Conservation (phyloP, 768 basidiomycete genomes). For the Mycena albidolilacea region DNA sequence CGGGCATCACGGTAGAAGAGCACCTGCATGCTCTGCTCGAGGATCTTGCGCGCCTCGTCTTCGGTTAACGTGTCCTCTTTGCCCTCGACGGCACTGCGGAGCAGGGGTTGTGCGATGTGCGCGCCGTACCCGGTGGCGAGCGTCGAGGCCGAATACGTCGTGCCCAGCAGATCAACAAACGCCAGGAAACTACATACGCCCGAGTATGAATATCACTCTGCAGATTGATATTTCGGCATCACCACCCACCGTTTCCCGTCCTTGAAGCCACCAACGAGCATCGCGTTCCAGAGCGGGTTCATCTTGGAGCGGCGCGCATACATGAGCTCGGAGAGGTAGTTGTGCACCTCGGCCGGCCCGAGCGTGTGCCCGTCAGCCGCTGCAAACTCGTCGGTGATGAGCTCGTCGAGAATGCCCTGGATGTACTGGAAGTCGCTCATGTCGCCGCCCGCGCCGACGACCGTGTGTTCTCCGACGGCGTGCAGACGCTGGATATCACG, state of each 20-base stretch:
- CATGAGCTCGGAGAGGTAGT: slow-evolving; percentile 92
- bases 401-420: slow-evolving; percentile 82
- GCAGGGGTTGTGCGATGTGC: slow-evolving; percentile 92
- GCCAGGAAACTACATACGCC: slow-evolving; percentile 80
- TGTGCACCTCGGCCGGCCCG: slow-evolving; percentile 92
- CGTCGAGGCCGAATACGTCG: slow-evolving; percentile 93
- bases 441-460: slow-evolving; percentile 95
- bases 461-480: slow-evolving; percentile 85
- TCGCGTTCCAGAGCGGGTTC: slow-evolving; percentile 95
- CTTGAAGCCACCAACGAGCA: slow-evolving; percentile 93
- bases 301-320: slow-evolving; percentile 90
- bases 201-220: background rate
- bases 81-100: slow-evolving; percentile 93
- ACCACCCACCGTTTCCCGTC: slow-evolving; percentile 79
- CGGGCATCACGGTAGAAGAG: slow-evolving; percentile 97
- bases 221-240: background rate
- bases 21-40: slow-evolving; percentile 92
- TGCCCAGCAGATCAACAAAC: slow-evolving; percentile 96
- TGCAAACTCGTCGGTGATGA: slow-evolving; percentile 85
- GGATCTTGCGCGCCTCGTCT: slow-evolving; percentile 81
- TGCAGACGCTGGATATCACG: slow-evolving; percentile 94
- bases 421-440: slow-evolving; percentile 98
- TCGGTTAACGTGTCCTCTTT: slow-evolving; percentile 81
- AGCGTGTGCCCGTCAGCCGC: slow-evolving; percentile 88
- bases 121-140: slow-evolving; percentile 96